Evolutionary conservation across 202 grass and related monocot species (phyloP).

Genomic region (Setaria italica): DNA sequence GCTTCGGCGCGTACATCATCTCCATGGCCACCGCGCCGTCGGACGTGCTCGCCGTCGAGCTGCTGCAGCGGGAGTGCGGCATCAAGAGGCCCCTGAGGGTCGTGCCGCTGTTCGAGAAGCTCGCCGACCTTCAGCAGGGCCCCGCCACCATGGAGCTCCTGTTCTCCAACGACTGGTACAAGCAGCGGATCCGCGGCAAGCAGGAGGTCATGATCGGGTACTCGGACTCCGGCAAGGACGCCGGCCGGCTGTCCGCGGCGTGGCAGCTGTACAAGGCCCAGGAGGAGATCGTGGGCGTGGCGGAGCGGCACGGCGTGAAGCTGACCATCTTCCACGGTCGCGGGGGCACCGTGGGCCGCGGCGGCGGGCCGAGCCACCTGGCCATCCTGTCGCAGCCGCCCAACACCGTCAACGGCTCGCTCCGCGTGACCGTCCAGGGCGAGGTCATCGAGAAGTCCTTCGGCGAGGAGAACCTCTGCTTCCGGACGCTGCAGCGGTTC

Average conservation of each 20-base stretch:
- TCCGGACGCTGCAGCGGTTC: neutral
- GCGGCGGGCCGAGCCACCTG: conserved; percentile 76
- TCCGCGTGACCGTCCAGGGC: conserved; percentile 79
- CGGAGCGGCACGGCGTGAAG: conserved; percentile 58
- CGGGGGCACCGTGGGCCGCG: conserved; percentile 67
- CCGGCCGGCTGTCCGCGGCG: conserved; percentile 68
- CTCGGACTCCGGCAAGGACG: conserved; percentile 91
- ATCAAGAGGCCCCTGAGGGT: no score
- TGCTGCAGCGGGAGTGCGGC: no score
- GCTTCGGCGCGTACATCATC: no score
- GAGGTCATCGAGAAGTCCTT: conserved; percentile 78
- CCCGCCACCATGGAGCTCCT: no score
- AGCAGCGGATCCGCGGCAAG: conserved; percentile 40
- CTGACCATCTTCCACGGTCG: conserved; percentile 83
- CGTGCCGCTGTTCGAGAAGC: no score
- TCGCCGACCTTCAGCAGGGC: no score
- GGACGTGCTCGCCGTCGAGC: no score
- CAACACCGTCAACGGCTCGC: conserved; percentile 27
- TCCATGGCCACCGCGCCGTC: no score
- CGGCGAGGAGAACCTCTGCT: conserved; percentile 1
- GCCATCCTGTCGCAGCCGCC: conserved; percentile 83
- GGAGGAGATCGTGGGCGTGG: conserved; percentile 79
- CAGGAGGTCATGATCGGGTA: conserved; percentile 96
- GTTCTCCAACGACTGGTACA: no score
- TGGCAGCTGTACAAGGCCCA: conserved; percentile 80